Percentiles rank a stretch among this genome's conserved stretches.
These are phyloP conservation scores for Neurospora pannonica DNA, from an alignment of 495 filamentous ascomycete genomes.

Conservation along the genomic window DNA sequence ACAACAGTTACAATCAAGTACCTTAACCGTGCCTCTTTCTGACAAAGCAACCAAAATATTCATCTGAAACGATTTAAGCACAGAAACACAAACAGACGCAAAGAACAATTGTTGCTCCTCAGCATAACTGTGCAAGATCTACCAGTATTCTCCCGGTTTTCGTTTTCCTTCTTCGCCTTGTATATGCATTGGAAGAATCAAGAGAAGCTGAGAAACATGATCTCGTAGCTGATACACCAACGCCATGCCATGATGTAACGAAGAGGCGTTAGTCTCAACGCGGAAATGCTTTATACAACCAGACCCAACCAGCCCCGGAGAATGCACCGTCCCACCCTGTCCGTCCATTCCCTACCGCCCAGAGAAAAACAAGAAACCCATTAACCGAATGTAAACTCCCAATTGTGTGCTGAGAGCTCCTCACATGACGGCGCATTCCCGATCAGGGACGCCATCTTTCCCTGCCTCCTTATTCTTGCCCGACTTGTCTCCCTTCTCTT, in stretches of 20 bases:
- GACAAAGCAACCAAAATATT: not conserved
- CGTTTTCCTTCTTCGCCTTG: not conserved
- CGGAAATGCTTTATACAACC: not conserved
- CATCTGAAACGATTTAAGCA: no score
- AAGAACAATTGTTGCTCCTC: not conserved
- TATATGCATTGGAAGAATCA: not conserved
- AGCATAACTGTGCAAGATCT: not conserved
- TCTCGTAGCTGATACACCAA: not conserved
- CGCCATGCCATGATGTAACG: not conserved
- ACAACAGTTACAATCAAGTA: no score
- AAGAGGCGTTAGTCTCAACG: not conserved
- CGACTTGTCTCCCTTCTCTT: constrained; percentile 11
- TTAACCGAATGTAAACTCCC: no score
- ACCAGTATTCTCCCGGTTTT: not conserved
- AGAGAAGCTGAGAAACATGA: not conserved
- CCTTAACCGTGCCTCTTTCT: not conserved
- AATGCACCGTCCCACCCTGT: not conserved
- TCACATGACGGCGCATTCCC: constrained; percentile 54
- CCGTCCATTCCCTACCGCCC: not conserved
- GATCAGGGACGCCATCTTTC: constrained; percentile 44
- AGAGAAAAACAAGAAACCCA: not conserved
- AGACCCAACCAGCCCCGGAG: not conserved
- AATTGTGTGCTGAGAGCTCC: not conserved
- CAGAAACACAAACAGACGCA: not conserved
- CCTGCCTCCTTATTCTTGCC: constrained; percentile 20